These are phyloP conservation scores for Trypanosoma caninum DNA, from an alignment of 208 protist species.

Conservation along the genomic window DNA sequence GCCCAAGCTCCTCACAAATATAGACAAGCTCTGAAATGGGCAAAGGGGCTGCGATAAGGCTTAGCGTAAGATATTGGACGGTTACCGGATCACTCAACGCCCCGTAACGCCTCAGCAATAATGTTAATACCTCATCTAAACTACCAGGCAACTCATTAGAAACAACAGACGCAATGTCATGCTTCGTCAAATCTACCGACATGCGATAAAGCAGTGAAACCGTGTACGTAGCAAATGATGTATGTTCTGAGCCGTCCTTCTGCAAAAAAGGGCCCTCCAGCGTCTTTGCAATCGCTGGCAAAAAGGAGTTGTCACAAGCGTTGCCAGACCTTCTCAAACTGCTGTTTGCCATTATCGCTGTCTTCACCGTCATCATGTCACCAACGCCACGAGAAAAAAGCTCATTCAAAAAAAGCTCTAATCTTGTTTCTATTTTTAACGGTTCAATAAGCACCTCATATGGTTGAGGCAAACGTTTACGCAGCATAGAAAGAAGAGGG, in stretches of 20 bases:
- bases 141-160: constrained; percentile 48
- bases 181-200: constrained; percentile 17
- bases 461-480: constrained; percentile 74
- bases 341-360: constrained; percentile 14
- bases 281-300: constrained; percentile 25
- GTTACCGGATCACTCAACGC: constrained; percentile 39
- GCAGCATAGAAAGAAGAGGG: constrained; percentile 56
- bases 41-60: constrained; percentile 48
- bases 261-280: constrained; percentile 64
- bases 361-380: too few species aligned
- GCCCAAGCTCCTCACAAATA: constrained; percentile 75
- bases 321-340: background rate
- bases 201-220: constrained; percentile 49
- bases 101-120: constrained; percentile 38
- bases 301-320: background rate
- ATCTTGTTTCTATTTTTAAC: constrained; percentile 40
- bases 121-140: constrained; percentile 38
- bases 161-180: constrained; percentile 33
- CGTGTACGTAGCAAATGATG: constrained; percentile 53
- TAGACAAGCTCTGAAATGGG: constrained; percentile 64
- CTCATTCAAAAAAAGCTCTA: constrained; percentile 38
- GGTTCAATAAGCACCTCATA: constrained; percentile 69
- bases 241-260: constrained; percentile 52
- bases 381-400: constrained; percentile 32
- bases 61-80: constrained; percentile 52